These are phyloP conservation scores for Eutrema japonicum DNA, from an alignment of 345 rosid species.

Conservation along the genomic window DNA sequence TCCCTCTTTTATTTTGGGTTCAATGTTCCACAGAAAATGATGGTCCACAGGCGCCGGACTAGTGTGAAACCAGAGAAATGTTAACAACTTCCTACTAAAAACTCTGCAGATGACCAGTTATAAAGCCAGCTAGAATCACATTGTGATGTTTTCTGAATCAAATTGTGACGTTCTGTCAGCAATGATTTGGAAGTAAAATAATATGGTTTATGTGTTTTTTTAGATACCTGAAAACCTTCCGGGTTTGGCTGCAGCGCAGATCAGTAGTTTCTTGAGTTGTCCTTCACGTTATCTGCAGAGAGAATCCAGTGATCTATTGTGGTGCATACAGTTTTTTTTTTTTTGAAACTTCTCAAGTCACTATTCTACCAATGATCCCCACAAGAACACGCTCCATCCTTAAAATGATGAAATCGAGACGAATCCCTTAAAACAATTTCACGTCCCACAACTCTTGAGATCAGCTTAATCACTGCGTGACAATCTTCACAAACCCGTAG, in stretches of 20 bases:
- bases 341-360: background rate
- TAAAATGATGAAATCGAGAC: constrained; percentile 62
- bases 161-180: background rate
- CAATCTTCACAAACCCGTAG: constrained; percentile 78
- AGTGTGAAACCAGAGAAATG: background rate
- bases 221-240: too few species aligned
- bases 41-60: too few species aligned
- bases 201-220: background rate
- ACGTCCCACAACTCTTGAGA: constrained; percentile 53
- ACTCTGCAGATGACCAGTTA: background rate
- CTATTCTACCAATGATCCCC: constrained; percentile 59
- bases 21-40: background rate
- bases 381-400: constrained; percentile 57
- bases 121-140: background rate
- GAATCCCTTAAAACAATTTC: constrained; percentile 63
- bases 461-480: constrained; percentile 59
- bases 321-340: too few species aligned
- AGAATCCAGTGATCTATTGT: too few species aligned
- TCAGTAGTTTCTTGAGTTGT: too few species aligned
- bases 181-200: background rate
- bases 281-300: too few species aligned
- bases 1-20: background rate
- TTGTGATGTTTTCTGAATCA: background rate
- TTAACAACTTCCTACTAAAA: background rate
- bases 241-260: too few species aligned